Evolutionary conservation across 257 asterid genomes (phyloP).

Genomic region (Solanum paucissectum): DNA sequence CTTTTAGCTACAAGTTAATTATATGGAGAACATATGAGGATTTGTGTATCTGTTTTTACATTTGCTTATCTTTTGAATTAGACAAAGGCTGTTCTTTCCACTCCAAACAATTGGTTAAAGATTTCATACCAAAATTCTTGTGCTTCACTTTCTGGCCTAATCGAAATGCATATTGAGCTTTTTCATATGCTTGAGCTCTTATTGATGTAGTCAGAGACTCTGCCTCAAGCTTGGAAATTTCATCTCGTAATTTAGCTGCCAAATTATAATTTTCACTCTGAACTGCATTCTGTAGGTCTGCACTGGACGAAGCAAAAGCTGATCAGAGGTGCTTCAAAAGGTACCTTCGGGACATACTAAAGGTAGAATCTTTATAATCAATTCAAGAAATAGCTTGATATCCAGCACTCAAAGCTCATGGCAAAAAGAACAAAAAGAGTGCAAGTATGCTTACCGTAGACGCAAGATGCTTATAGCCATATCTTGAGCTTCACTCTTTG

Average conservation of each 20-base stretch:
- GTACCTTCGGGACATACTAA: background rate
- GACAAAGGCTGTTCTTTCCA: background rate
- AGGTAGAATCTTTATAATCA: background rate
- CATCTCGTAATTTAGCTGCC: conserved; percentile 87
- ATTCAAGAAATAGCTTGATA: background rate
- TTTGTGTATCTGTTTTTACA: background rate
- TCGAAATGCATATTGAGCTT: conserved; percentile 66
- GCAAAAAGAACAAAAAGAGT: background rate
- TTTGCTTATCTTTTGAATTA: background rate
- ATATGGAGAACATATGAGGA: background rate
- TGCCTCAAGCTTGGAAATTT: conserved; percentile 83
- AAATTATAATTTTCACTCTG: conserved; percentile 65
- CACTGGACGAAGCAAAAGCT: conserved; percentile 42
- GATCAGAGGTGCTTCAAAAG: background rate
- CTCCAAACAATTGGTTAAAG: background rate
- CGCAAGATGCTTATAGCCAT: conserved; percentile 86
- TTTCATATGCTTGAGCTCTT: conserved; percentile 73
- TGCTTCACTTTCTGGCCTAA: conserved; percentile 95
- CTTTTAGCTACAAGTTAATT: background rate
- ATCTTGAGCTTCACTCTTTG: conserved; percentile 96
- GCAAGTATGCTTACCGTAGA: conserved; percentile 41
- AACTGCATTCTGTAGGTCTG: conserved; percentile 81
- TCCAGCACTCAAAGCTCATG: background rate
- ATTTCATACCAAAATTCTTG: conserved; percentile 58
- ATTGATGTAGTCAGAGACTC: conserved; percentile 74